Percentiles rank a stretch among this genome's conserved stretches.
These are phyloP conservation scores for Kwoniella botswanensis DNA, from an alignment of 768 basidiomycete genomes.

Conservation along the genomic window DNA sequence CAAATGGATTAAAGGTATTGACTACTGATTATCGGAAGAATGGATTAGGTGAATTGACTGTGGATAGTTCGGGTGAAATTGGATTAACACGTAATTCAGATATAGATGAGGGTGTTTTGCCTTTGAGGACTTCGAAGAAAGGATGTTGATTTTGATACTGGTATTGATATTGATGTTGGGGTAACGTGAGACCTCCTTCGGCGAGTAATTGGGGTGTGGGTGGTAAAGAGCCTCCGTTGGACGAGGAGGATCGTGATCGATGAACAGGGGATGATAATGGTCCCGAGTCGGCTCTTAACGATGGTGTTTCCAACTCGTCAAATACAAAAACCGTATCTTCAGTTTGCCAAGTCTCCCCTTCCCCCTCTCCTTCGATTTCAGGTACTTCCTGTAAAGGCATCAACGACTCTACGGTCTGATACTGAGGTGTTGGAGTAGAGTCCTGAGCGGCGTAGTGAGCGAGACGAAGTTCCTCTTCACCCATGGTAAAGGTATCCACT, in stretches of 20 bases:
- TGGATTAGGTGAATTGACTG: conserved; percentile 10
- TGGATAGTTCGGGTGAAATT: conserved; percentile 21
- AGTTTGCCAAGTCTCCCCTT: conserved; percentile 1
- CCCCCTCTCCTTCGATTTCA: conserved; percentile 3
- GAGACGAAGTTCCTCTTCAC: conserved; percentile 61
- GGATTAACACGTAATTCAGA: conserved; percentile 25
- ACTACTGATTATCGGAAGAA: conserved; percentile 23
- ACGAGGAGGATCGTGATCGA: conserved; percentile 38
- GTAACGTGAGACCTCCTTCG: conserved; percentile 14
- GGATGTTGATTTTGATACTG: conserved; percentile 5
- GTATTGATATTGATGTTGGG: conserved; percentile 12
- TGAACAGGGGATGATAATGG: conserved; percentile 42
- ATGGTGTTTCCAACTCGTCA: conserved; percentile 44
- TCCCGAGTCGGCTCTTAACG: conserved; percentile 47
- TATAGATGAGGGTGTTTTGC: conserved; percentile 16
- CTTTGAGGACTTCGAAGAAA: conserved; percentile 20
- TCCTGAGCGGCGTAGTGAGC: conserved; percentile 49
- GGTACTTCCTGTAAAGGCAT: conserved; percentile 14
- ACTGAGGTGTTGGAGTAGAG: conserved; percentile 15
- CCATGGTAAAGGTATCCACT: conserved; percentile 69
- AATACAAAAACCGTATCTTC: conserved; percentile 35
- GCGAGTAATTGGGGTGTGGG: conserved; percentile 42
- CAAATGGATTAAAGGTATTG: not conserved
- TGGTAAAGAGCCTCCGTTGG: conserved; percentile 39
- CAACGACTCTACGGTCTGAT: conserved; percentile 12